Conservation (phyloP, 2,329 filamentous ascomycete species). For the Myriosclerotinia scirpicola region DNA sequence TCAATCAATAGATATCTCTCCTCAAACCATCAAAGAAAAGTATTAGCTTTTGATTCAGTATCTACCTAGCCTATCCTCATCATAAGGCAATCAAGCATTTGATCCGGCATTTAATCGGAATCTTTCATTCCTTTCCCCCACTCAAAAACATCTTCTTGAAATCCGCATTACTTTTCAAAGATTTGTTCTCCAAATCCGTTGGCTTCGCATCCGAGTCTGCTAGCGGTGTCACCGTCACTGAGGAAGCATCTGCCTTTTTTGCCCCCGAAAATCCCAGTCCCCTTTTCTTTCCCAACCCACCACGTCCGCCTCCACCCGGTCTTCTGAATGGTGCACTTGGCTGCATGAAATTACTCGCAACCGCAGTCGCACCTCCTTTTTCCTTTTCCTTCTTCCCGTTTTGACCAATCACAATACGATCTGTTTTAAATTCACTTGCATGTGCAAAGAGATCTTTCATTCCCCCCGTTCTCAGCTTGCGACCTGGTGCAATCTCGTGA, state of each 20-base stretch:
- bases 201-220: conserved; percentile 21
- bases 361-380: neutral
- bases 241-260: neutral
- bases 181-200: conserved; percentile 30
- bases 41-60: conserved; percentile 15
- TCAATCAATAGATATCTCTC: too few species aligned
- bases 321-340: conserved; percentile 38
- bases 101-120: neutral
- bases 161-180: conserved; percentile 56
- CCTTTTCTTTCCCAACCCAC: conserved; percentile 41
- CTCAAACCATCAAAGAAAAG: conserved; percentile 1
- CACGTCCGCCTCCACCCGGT: conserved; percentile 42
- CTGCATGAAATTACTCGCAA: conserved; percentile 40
- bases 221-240: too few species aligned
- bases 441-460: conserved; percentile 55
- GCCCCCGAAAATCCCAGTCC: conserved; percentile 39
- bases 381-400: conserved; percentile 31
- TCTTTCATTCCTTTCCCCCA: conserved; percentile 30
- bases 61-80: conserved; percentile 1
- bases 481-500: conserved; percentile 52
- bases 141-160: conserved; percentile 51
- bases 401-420: conserved; percentile 43
- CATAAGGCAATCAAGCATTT: neutral
- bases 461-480: conserved; percentile 55
- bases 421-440: conserved; percentile 49